These are phyloP conservation scores for Sphaerobolus stellatus DNA, from an alignment of 1,284 basidiomycete genomes.

Conservation along the genomic window DNA sequence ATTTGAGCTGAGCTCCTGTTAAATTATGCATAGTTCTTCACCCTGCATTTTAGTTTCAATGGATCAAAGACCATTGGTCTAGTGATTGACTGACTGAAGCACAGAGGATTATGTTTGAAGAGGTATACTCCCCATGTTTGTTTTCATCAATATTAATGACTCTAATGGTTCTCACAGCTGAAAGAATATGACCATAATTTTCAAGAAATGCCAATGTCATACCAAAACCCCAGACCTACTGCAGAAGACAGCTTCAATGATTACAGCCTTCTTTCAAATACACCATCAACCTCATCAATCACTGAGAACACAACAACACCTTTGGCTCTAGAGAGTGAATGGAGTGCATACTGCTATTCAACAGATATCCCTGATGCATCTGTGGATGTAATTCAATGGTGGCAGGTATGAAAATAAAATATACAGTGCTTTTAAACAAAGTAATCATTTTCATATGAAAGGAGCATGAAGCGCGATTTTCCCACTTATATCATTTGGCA, in stretches of 20 bases:
- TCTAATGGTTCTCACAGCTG: neutral
- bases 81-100: neutral
- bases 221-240: neutral
- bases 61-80: neutral
- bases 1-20: neutral
- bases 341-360: neutral
- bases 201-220: neutral
- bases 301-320: neutral
- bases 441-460: neutral
- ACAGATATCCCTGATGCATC: neutral
- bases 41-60: neutral
- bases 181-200: neutral
- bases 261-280: neutral
- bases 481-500: conserved; percentile 19
- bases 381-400: neutral
- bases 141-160: neutral
- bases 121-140: neutral
- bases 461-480: conserved; percentile 12
- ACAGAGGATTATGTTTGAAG: neutral
- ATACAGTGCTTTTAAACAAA: neutral
- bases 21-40: neutral
- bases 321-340: neutral
- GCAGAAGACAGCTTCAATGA: neutral
- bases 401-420: neutral
- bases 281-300: neutral